Evolutionary conservation across 2,329 filamentous ascomycete species (phyloP).

Genomic region (Pestalotiopsis sp.): DNA sequence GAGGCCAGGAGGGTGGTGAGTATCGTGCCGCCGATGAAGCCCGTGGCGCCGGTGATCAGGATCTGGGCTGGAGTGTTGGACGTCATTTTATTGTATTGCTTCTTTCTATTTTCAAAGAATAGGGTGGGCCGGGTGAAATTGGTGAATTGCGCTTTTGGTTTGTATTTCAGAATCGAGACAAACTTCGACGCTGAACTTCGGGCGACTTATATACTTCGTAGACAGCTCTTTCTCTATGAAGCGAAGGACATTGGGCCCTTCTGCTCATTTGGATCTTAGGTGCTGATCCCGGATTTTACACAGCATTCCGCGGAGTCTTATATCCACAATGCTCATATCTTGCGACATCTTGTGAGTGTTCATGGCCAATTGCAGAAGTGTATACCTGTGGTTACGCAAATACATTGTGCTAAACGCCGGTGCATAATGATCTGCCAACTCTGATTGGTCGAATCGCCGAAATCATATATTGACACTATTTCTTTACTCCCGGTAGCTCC

Average conservation of each 20-base stretch:
- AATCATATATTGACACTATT: background rate
- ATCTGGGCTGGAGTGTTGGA: constrained; percentile 17
- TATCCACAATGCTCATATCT: background rate
- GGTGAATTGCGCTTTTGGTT: background rate
- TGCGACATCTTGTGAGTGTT: background rate
- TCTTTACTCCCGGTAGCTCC: background rate
- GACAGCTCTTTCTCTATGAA: background rate
- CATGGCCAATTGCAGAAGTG: background rate
- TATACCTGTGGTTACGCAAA: background rate
- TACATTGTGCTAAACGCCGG: background rate
- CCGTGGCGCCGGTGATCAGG: constrained; percentile 24
- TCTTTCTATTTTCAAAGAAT: background rate
- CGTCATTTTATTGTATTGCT: constrained; percentile 10
- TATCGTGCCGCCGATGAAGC: constrained; percentile 20
- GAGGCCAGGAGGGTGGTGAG: background rate
- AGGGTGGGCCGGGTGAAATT: background rate
- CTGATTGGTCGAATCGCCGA: background rate
- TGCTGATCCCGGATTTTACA: background rate
- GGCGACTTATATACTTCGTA: background rate
- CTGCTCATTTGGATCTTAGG: background rate
- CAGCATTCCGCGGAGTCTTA: background rate
- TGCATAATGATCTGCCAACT: background rate
- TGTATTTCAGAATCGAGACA: background rate
- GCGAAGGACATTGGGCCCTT: too few relatives aligned
- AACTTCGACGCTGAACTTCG: background rate